Base-by-base conservation (phyloP, 2,329 filamentous ascomycete species). In the Ascochyta clinopodiicola region DNA sequence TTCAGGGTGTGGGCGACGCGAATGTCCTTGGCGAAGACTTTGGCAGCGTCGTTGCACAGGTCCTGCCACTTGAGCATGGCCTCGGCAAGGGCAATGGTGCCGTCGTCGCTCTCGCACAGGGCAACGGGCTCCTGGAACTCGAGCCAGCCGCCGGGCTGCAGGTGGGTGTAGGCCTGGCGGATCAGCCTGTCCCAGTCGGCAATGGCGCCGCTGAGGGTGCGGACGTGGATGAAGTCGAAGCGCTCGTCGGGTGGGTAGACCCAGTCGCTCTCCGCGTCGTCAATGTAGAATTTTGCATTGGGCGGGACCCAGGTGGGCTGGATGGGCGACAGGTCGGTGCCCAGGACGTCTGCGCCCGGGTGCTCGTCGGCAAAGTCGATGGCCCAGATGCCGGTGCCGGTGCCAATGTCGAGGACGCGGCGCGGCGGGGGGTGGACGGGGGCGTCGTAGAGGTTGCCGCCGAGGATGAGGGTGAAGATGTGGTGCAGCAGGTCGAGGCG, bases 231-330 rank as follows among this genome's bases (percentile, higher is more conserved):
- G 47, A 67, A 71, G 56, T 75, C 72, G 51, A 74, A 75, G 2
- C 51, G 52, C 48, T 81, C 75, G 42, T 61, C 54, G 12, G 61
- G 48, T 8, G 49, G 38, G 34, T 74, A 75, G 5, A 74, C 62
- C 77, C 77, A 79, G 15, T 76, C 72, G 31, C 65, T 61, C 55
- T 78, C 75, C 45, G 70, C 71, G 51, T 79, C 75, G 64, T 79
- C 77, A 49, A 78, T 73, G 61, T 77, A 73, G 67, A 79, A 78
- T 47, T 72, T 71, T 24, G 69, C 68, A 51, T 78, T 78, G 0
- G 75, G 70, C 2, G 77, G 76, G 10, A 75, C 67, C 71, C 72
- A 76, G 21, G 63, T 70, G 10, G 74, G 73, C 56, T 77, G 74
- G 46, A 77, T 75, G 54, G 74, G 73, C 6, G 60, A 67, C 6